A percentile compares a stretch with the other conserved stretches of the same genome.
Evolutionary conservation across 75 land plant genomes (phyloP).

Genomic region (Adiantum capillusveneris): DNA sequence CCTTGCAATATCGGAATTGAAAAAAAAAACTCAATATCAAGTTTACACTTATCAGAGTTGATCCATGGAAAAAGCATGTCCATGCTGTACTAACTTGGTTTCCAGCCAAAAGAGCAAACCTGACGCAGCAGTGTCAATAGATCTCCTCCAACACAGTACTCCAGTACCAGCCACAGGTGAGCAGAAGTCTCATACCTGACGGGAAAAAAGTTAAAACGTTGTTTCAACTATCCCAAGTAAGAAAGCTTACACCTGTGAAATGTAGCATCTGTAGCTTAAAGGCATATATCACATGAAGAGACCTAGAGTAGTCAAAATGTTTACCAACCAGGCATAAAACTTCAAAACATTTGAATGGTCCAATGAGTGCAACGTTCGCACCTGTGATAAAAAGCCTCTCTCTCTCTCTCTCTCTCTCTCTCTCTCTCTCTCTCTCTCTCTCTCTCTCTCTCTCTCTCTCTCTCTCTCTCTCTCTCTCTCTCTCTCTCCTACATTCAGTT

Average conservation of each 20-base stretch:
- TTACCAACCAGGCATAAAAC: conserved; percentile 76
- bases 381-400: conserved; percentile 39
- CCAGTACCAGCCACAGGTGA: conserved; percentile 93
- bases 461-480: conserved; percentile 5
- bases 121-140: conserved; percentile 71
- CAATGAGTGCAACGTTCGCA: conserved; percentile 67
- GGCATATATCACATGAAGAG: too few relatives aligned
- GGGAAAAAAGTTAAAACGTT: background rate
- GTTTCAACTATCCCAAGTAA: too few relatives aligned
- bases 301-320: background rate
- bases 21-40: too few relatives aligned
- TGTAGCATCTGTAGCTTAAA: too few relatives aligned
- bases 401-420: conserved; percentile 8
- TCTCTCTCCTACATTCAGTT: background rate
- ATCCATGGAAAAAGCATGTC: too few relatives aligned
- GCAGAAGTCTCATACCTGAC: conserved; percentile 96
- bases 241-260: too few relatives aligned
- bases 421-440: conserved; percentile 8
- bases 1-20: too few relatives aligned
- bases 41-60: too few relatives aligned
- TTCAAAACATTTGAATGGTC: conserved; percentile 85
- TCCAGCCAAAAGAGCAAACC: conserved; percentile 30
- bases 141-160: conserved; percentile 99
- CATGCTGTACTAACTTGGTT: too few relatives aligned
- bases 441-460: conserved; percentile 8